Conservation (phyloP, 1,284 basidiomycete genomes). For the Ustilago lituana region DNA sequence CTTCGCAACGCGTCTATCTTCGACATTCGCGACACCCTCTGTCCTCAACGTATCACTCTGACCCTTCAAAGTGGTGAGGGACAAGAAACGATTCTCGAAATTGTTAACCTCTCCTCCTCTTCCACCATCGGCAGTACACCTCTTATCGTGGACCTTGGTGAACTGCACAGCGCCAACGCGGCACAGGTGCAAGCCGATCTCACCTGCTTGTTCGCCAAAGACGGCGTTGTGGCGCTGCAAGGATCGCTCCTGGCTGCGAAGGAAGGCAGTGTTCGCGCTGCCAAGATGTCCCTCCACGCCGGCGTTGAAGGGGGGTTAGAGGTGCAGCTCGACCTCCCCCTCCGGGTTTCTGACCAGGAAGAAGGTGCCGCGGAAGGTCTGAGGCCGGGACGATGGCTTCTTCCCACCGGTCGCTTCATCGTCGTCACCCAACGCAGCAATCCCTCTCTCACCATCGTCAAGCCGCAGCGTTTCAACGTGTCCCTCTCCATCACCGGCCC, state of each 20-base stretch:
- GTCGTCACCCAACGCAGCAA: constrained; percentile 8
- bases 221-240: constrained; percentile 9
- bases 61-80: constrained; percentile 8
- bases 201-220: not conserved
- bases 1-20: constrained; percentile 12
- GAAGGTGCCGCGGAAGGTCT: too few species aligned
- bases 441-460: constrained; percentile 15
- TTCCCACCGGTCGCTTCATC: constrained; percentile 6
- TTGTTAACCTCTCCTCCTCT: not conserved
- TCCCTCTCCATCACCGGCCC: not conserved
- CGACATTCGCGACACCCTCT: constrained; percentile 8
- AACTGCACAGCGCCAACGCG: constrained; percentile 3
- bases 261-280: not conserved
- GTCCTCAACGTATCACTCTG: not conserved
- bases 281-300: not conserved
- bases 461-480: constrained; percentile 11
- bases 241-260: not conserved
- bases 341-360: too few species aligned
- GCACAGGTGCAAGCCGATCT: not conserved
- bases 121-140: too few species aligned
- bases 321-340: constrained; percentile 1
- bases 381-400: too few species aligned
- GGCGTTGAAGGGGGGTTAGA: too few species aligned
- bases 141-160: constrained; percentile 18
- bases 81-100: not conserved